A percentile compares a stretch with the other conserved stretches of the same genome.
Evolutionary conservation across 352 stramenopile genomes (phyloP).

Genomic region (Thalassiosira hispida): DNA sequence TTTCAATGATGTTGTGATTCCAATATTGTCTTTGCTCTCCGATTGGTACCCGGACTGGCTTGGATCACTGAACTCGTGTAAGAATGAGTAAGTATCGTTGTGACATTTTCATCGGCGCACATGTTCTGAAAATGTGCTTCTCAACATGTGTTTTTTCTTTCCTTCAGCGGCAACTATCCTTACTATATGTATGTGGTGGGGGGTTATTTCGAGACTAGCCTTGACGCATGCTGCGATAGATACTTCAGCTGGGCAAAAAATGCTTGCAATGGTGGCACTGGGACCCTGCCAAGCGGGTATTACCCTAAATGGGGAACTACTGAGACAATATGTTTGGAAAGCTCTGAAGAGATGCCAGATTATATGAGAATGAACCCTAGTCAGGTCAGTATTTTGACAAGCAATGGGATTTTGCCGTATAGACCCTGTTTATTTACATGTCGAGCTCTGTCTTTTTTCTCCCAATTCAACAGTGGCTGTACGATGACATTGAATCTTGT

Average conservation of each 20-base stretch:
- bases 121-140: no score
- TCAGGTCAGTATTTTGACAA: no score
- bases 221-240: conserved; percentile 21
- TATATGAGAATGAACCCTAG: conserved; percentile 24
- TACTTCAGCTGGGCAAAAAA: conserved; percentile 7
- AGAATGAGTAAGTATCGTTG: no score
- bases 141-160: no score
- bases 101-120: no score
- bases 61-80: conserved; percentile 1
- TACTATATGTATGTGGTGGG: background rate
- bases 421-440: no score
- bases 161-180: background rate
- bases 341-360: background rate
- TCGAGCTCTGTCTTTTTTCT: no score
- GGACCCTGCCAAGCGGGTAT: conserved; percentile 2
- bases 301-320: conserved; percentile 16
- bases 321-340: conserved; percentile 8
- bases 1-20: conserved; percentile 4
- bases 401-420: no score
- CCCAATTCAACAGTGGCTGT: conserved; percentile 16
- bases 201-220: conserved; percentile 20
- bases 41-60: conserved; percentile 23
- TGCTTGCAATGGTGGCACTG: conserved; percentile 7
- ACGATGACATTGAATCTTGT: conserved; percentile 16
- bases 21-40: conserved; percentile 6